Percentiles rank a stretch among this genome's conserved stretches.
Conservation (phyloP, 2,329 filamentous ascomycete species). For the Phialophora macrospora region DNA sequence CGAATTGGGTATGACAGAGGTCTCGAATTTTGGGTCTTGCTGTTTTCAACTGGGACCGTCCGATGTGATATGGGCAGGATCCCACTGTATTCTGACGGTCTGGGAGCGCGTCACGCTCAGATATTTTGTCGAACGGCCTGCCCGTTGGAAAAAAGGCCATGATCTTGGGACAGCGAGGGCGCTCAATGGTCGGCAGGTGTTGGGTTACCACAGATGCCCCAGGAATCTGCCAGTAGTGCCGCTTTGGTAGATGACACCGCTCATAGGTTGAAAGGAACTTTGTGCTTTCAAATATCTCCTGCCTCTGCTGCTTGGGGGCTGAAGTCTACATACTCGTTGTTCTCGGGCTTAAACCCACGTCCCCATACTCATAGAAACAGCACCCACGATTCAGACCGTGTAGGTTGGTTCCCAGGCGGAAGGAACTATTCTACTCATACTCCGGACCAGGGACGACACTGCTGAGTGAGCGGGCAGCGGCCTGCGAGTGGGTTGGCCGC, state of each 20-base stretch:
- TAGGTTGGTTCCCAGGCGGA: too few relatives aligned
- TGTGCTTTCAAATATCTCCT: background rate
- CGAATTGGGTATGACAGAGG: background rate
- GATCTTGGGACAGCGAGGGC: slow-evolving; percentile 8
- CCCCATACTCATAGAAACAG: too few relatives aligned
- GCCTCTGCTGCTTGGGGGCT: background rate
- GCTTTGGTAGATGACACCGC: background rate
- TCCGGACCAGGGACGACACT: too few relatives aligned
- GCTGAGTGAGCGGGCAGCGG: too few relatives aligned
- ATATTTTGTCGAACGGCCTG: background rate
- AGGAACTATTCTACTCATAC: too few relatives aligned
- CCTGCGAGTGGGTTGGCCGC: too few relatives aligned
- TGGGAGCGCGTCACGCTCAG: background rate
- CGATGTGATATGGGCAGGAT: background rate
- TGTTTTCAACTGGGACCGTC: background rate
- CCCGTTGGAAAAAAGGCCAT: slow-evolving; percentile 1
- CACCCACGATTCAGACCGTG: too few relatives aligned
- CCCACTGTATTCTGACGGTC: slow-evolving; percentile 9
- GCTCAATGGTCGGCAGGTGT: slow-evolving; percentile 1
- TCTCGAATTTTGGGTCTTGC: background rate
- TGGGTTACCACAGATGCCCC: slow-evolving; percentile 12
- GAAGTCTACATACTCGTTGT: too few relatives aligned
- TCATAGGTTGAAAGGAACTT: background rate
- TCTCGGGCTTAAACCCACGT: too few relatives aligned
- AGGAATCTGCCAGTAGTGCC: slow-evolving; percentile 3